These are phyloP conservation scores for Gamarada debralockiae DNA, from an alignment of 495 filamentous ascomycete genomes.

Conservation along the genomic window DNA sequence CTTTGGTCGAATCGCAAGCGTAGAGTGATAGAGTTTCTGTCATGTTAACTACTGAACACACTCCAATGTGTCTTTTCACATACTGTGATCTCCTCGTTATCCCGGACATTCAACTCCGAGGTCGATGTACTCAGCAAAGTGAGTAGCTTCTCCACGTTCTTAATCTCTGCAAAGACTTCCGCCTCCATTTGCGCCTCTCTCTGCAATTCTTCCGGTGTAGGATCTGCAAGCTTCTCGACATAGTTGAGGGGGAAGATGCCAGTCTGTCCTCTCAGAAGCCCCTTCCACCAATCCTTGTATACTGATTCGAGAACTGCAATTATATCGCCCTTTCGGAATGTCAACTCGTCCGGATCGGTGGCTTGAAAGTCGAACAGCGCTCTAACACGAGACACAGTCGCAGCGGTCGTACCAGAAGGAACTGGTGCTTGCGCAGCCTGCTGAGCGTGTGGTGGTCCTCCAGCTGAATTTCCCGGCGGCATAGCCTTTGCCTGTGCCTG, in stretches of 20 bases:
- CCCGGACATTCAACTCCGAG: conserved; percentile 77
- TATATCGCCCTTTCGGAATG: conserved; percentile 94
- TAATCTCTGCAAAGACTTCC: conserved; percentile 97
- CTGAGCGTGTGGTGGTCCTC: conserved; percentile 30
- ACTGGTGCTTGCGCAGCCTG: conserved; percentile 28
- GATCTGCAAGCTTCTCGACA: conserved; percentile 94
- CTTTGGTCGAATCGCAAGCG: conserved; percentile 90
- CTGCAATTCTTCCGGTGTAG: conserved; percentile 90
- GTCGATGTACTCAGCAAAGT: conserved; percentile 93
- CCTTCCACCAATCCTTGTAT: conserved; percentile 99
- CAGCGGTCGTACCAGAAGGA: conserved; percentile 74
- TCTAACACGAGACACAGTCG: conserved; percentile 90
- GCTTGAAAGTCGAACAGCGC: conserved; percentile 94
- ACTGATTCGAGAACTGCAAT: conserved; percentile 97
- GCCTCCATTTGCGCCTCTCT: conserved; percentile 95
- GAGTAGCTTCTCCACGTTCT: conserved; percentile 96
- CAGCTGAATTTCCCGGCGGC: conserved; percentile 29
- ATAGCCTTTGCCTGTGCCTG: conserved; percentile 36
- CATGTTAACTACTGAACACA: neutral
- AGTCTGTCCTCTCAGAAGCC: conserved; percentile 86
- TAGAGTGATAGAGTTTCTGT: conserved; percentile 85
- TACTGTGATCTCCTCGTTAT: conserved; percentile 90
- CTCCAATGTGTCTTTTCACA: conserved; percentile 8
- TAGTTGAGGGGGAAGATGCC: conserved; percentile 99
- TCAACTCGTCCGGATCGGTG: conserved; percentile 88